Percentiles rank a stretch among this genome's conserved stretches.
phyloP scores from a whole-genome alignment of 805 yeast genomes.

The Saccharomycopsis sp. region DNA sequence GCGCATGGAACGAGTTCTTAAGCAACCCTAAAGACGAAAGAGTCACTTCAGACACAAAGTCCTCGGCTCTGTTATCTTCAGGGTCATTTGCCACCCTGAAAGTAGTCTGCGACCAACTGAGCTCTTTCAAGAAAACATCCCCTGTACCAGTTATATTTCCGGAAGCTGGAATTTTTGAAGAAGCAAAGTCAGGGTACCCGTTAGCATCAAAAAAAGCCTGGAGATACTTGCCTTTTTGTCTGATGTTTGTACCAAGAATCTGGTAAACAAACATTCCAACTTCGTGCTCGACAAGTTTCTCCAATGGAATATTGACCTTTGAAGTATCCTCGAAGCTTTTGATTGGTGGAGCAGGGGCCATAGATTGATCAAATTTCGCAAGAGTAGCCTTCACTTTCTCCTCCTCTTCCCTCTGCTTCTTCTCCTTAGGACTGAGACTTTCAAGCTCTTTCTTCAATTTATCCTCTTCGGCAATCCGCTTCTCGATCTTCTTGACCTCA shows the following conservation, averaged over 20 bases:
- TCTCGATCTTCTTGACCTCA: conserved; percentile 55
- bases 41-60: conserved; percentile 52
- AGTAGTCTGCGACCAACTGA: conserved; percentile 62
- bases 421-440: conserved; percentile 24
- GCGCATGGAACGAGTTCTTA: conserved; percentile 55
- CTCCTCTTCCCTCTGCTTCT: conserved; percentile 28
- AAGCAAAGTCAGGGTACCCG: conserved; percentile 56
- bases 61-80: conserved; percentile 47
- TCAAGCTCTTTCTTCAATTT: conserved; percentile 31
- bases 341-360: conserved; percentile 24
- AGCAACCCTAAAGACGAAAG: conserved; percentile 63
- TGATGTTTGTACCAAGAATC: conserved; percentile 50
- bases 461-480: conserved; percentile 33
- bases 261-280: conserved; percentile 75
- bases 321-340: conserved; percentile 27
- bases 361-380: conserved; percentile 31
- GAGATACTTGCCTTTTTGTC: conserved; percentile 52
- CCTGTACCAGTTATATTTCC: conserved; percentile 46
- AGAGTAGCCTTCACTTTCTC: conserved; percentile 26
- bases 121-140: conserved; percentile 70
- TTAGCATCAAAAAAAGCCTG: conserved; percentile 74
- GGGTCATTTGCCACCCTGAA: conserved; percentile 56
- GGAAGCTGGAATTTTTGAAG: conserved; percentile 40
- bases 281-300: conserved; percentile 49
- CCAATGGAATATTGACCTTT: conserved; percentile 48